Evolutionary conservation across 2,329 filamentous ascomycete species (phyloP).

Genomic region (Eurotiales sp.): DNA sequence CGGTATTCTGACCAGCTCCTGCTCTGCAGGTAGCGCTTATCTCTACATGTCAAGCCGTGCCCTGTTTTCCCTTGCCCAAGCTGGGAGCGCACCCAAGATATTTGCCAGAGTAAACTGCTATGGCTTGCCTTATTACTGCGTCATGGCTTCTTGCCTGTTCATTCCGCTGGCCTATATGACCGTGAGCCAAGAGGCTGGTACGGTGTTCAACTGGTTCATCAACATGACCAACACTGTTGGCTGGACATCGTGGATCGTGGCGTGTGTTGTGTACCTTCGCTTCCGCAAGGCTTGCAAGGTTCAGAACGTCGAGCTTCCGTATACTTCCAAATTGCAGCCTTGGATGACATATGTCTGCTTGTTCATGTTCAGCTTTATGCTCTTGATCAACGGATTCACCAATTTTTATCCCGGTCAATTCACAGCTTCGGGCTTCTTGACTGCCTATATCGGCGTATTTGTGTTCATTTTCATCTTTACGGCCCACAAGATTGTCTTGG

Average conservation of each 20-base stretch:
- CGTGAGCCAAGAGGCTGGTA: constrained; percentile 53
- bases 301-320: no score
- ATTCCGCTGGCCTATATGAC: constrained; percentile 68
- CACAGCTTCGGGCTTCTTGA: constrained; percentile 59
- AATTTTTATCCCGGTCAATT: constrained; percentile 50
- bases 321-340: constrained; percentile 62
- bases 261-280: constrained; percentile 27
- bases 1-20: constrained; percentile 70
- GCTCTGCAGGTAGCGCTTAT: constrained; percentile 74
- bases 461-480: no score
- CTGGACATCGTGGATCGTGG: constrained; percentile 62
- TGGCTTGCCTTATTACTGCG: constrained; percentile 61
- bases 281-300: no score
- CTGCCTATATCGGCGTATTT: constrained; percentile 61
- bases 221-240: constrained; percentile 67
- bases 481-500: no score
- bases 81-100: constrained; percentile 59
- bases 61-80: constrained; percentile 61
- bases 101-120: constrained; percentile 58
- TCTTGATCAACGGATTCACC: constrained; percentile 52
- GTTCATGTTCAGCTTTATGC: not conserved
- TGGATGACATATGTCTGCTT: no score
- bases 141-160: constrained; percentile 54
- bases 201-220: constrained; percentile 69
- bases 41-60: constrained; percentile 69